phyloP scores from a whole-genome alignment of 495 filamentous ascomycete genomes.

The Hypoxylon lienhwacheense region DNA sequence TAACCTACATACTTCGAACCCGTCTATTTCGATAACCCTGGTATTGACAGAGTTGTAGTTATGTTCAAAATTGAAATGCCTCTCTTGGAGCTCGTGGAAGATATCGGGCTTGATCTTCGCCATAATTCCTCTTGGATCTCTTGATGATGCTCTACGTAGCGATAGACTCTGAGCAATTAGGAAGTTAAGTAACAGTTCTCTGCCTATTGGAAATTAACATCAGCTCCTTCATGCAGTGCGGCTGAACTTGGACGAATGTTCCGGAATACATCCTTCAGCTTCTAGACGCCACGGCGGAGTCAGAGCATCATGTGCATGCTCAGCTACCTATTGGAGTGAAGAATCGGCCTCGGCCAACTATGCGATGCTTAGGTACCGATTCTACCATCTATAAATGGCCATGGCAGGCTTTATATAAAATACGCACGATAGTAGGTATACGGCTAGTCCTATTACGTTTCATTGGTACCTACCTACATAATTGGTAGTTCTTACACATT shows the following conservation, averaged over 20 bases:
- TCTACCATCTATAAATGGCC: too few species aligned
- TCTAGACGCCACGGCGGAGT: conserved; percentile 3
- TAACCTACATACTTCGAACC: neutral
- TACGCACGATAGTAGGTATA: too few species aligned
- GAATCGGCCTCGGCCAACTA: too few species aligned
- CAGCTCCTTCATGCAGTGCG: neutral
- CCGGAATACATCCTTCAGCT: neutral
- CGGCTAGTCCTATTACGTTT: too few species aligned
- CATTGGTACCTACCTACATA: too few species aligned
- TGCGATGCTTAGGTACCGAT: too few species aligned
- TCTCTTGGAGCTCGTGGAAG: conserved; percentile 1
- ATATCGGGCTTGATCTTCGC: neutral
- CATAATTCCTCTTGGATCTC: neutral
- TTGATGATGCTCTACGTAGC: neutral
- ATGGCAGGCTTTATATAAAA: too few species aligned
- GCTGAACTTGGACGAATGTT: conserved; percentile 4
- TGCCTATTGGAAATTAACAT: neutral
- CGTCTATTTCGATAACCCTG: conserved; percentile 1
- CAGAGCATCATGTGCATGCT: neutral
- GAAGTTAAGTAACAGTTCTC: neutral
- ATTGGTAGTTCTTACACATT: too few species aligned
- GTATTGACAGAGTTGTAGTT: neutral
- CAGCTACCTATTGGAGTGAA: too few species aligned
- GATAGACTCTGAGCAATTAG: neutral
- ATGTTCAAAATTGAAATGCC: neutral